phyloP scores from a whole-genome alignment of 2,329 filamentous ascomycete genomes.

The Ceratocystis huliohia region DNA sequence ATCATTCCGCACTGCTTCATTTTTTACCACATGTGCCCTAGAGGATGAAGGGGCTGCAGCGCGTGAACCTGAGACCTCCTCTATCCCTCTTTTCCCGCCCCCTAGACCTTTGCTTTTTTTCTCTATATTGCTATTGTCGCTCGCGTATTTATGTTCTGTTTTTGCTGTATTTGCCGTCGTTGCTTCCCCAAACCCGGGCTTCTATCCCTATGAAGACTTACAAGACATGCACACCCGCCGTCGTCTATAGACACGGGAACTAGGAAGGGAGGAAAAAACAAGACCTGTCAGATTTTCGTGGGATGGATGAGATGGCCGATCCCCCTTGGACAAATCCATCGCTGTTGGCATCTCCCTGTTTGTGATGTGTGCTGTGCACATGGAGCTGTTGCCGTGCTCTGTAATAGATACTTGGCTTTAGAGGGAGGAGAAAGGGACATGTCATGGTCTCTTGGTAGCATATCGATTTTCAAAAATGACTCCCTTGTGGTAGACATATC shows the following conservation, averaged over 20 bases:
- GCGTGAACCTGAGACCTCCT: conserved; percentile 1
- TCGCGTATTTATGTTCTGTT: neutral
- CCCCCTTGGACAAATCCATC: neutral
- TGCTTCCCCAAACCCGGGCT: neutral
- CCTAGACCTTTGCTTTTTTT: neutral
- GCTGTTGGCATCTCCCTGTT: neutral
- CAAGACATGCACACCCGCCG: neutral
- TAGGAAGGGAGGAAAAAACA: neutral
- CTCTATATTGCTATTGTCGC: neutral
- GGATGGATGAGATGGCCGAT: neutral
- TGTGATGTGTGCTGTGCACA: neutral
- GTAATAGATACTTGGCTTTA: neutral
- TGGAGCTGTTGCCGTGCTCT: too few relatives aligned
- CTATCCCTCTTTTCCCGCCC: neutral
- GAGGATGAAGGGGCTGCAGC: neutral
- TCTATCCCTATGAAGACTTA: neutral
- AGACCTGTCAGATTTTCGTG: conserved; percentile 1
- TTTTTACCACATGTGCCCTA: too few relatives aligned
- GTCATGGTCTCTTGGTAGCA: neutral
- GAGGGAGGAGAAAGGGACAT: neutral
- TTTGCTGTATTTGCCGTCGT: neutral
- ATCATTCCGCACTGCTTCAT: neutral
- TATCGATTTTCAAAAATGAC: neutral
- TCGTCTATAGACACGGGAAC: neutral
- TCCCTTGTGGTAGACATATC: neutral